Base-by-base conservation (phyloP, 352 stramenopile genomes). In the Plasmopara halstedii region DNA sequence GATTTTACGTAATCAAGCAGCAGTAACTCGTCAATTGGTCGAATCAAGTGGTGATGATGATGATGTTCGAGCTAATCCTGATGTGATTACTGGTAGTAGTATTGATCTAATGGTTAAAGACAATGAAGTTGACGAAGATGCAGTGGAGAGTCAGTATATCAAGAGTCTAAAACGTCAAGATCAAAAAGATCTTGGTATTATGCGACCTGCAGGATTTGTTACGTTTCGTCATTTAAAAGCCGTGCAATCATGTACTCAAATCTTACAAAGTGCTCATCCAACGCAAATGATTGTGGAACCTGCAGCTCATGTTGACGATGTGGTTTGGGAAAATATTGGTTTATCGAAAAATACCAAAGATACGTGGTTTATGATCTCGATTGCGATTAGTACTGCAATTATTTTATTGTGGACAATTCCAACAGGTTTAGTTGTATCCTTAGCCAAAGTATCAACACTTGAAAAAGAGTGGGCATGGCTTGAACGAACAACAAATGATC, bases 341-440 rank as follows among this genome's bases (percentile, higher is more conserved):
- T 52, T 89, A 35, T 89, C 78, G 13, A 69, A 83, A 54, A 85
- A 83, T 45, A 56, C 61, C 13, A 89, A 87, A 43, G 62, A 77
- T 40, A 81, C 65, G 35, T 87, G 73, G 74, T 66, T 71, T 20
- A 51, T 86, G 44, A 73, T 89, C 42, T 89, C 78, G 6, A 51
- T 77, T 22, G 66, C 50, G 2, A 53, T 83, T 6, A 80, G 75
- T 15, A 63, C 60, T 5, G 73, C 60, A 8, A 88, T 92, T 34
- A 92, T 92, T 43, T 36, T 92, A 21, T 83, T 92, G 15, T 92
- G 81, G 81, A 89, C 74, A 9, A 73, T 92, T 31, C 81, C 81
- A 15, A 92, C 81, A 25, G 65, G 72, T 45, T 66, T 88, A 37
- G 73, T 88, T 7, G 81, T 92, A 39, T 77, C 75, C 0, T 68